phyloP scores from a whole-genome alignment of 352 stramenopile species.

The Phytopythium ostracodes region DNA sequence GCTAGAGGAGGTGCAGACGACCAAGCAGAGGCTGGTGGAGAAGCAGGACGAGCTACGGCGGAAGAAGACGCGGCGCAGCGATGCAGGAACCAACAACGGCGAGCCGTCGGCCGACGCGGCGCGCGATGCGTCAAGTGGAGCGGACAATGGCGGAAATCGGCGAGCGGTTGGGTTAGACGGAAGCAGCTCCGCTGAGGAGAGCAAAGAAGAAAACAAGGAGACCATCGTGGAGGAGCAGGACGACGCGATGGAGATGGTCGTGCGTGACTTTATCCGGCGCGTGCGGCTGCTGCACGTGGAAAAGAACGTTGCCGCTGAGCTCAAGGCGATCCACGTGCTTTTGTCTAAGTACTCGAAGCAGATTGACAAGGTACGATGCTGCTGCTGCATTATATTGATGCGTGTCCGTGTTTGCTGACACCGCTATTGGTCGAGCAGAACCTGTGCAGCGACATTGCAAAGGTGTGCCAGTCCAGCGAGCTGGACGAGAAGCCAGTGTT shows the following conservation, averaged over 20 bases:
- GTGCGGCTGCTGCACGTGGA: conserved; percentile 67
- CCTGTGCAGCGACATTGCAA: conserved; percentile 60
- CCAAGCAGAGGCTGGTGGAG: conserved; percentile 53
- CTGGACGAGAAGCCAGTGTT: conserved; percentile 63
- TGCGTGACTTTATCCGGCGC: conserved; percentile 62
- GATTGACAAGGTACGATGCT: conserved; percentile 66
- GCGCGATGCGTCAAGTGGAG: not conserved
- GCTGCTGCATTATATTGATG: not conserved
- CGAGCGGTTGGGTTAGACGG: not conserved
- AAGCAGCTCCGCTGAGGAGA: conserved; percentile 15
- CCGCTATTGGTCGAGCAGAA: conserved; percentile 20
- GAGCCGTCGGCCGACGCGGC: not conserved
- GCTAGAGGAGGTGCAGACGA: conserved; percentile 50
- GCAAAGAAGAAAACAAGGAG: conserved; percentile 17
- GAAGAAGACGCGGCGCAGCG: conserved; percentile 40
- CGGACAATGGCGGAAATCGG: not conserved
- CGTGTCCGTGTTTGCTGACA: not conserved
- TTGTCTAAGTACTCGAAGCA: conserved; percentile 78
- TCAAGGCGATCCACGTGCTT: conserved; percentile 64
- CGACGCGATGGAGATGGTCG: conserved; percentile 58
- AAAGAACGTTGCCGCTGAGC: conserved; percentile 61
- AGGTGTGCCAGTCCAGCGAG: conserved; percentile 56
- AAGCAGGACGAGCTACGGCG: conserved; percentile 55
- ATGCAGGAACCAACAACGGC: not conserved
- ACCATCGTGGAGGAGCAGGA: conserved; percentile 40